phyloP scores from a whole-genome alignment of 2,329 filamentous ascomycete species.

The Pleomassaria siparia region DNA sequence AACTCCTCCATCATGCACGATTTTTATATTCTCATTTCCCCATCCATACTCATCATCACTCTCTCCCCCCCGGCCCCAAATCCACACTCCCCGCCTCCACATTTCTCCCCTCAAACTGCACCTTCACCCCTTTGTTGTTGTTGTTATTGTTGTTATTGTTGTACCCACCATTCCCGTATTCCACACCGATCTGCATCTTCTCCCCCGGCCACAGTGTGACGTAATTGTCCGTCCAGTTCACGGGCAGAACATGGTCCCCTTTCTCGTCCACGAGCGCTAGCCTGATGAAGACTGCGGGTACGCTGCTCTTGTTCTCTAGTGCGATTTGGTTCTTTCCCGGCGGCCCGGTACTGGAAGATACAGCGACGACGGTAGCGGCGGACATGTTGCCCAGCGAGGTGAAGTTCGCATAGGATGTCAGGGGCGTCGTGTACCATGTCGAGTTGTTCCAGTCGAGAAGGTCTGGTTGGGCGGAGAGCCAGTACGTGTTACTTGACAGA shows the following conservation, averaged over 20 bases:
- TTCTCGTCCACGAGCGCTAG: slow-evolving; percentile 52
- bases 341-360: no score
- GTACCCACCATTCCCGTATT: no score
- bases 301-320: slow-evolving; percentile 54
- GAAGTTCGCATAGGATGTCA: slow-evolving; percentile 54
- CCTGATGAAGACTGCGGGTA: slow-evolving; percentile 61
- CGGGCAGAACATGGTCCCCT: slow-evolving; percentile 52
- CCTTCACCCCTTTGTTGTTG: not conserved
- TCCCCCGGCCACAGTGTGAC: slow-evolving; percentile 62
- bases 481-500: slow-evolving; percentile 63
- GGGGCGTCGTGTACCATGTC: slow-evolving; percentile 62
- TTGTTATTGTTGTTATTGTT: no score
- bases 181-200: slow-evolving; percentile 40
- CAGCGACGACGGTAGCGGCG: slow-evolving; percentile 12
- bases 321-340: slow-evolving; percentile 35
- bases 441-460: slow-evolving; percentile 58
- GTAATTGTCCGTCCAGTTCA: slow-evolving; percentile 65
- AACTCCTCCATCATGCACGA: not conserved
- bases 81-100: not conserved
- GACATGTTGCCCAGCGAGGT: slow-evolving; percentile 44
- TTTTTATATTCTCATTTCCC: no score
- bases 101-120: slow-evolving; percentile 8
- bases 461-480: slow-evolving; percentile 54
- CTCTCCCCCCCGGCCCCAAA: not conserved
- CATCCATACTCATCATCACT: not conserved